Percentiles rank a stretch among this genome's conserved stretches.
Conservation (phyloP, 768 basidiomycete species). For the Solioccasus polychromus region DNA sequence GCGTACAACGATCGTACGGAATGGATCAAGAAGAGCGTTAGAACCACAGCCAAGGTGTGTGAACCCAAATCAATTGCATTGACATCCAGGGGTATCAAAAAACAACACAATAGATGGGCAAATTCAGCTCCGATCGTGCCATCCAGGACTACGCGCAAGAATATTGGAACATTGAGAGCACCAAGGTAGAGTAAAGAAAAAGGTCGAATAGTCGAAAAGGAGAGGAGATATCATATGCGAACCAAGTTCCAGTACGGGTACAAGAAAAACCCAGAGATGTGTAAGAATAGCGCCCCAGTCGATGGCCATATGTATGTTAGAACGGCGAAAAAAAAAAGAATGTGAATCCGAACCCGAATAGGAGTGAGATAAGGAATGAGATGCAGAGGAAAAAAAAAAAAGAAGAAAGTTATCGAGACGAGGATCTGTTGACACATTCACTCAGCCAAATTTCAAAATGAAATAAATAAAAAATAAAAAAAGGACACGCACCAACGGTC, state of each 20-base stretch:
- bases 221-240: constrained; percentile 8
- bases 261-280: constrained; percentile 1
- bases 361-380: constrained; percentile 6
- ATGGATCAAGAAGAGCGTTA: constrained; percentile 91
- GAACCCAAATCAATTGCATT: constrained; percentile 49
- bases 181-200: constrained; percentile 26
- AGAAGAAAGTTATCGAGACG: background rate
- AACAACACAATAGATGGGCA: constrained; percentile 70
- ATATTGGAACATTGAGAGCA: constrained; percentile 74
- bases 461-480: no score
- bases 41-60: constrained; percentile 70
- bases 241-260: constrained; percentile 9
- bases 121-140: constrained; percentile 93
- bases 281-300: no score
- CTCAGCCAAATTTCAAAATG: no score
- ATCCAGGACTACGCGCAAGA: constrained; percentile 91
- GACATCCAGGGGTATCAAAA: constrained; percentile 48
- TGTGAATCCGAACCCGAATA: background rate
- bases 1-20: constrained; percentile 79
- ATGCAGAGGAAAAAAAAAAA: background rate
- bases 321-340: constrained; percentile 9
- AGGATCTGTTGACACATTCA: background rate
- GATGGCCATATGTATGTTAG: constrained; percentile 13
- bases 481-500: no score
- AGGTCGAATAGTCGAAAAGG: background rate